Percentiles rank a stretch among this genome's conserved stretches.
Conservation (phyloP, 1,284 basidiomycete genomes). For the Cutaneotrichosporon mucoides region DNA sequence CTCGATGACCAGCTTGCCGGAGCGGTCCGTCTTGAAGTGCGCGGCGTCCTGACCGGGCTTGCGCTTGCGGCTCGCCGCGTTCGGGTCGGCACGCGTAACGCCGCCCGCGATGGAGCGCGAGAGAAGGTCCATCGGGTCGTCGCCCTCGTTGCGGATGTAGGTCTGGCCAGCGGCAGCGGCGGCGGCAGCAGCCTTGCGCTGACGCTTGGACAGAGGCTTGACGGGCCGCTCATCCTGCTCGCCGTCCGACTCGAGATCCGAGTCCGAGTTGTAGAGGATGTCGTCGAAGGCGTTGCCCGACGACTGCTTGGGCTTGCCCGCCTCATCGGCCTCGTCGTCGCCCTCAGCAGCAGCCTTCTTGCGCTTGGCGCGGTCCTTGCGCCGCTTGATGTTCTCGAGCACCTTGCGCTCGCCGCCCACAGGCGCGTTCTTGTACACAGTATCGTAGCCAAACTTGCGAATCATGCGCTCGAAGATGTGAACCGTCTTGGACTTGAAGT, state of each 20-base stretch:
- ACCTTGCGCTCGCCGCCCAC: conserved; percentile 66
- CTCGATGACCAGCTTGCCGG: conserved; percentile 86
- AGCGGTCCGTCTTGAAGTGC: conserved; percentile 81
- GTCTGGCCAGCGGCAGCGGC: conserved; percentile 35
- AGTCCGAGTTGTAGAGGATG: conserved; percentile 89
- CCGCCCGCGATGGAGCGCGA: conserved; percentile 69
- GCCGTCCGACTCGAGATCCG: conserved; percentile 70
- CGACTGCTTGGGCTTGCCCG: conserved; percentile 51
- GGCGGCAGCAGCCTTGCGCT: conserved; percentile 28
- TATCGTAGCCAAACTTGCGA: conserved; percentile 82
- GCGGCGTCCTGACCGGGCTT: conserved; percentile 82
- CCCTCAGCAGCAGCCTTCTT: conserved; percentile 58
- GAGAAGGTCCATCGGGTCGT: conserved; percentile 93
- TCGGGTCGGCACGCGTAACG: conserved; percentile 57
- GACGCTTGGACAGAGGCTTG: conserved; percentile 30
- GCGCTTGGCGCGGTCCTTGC: conserved; percentile 84
- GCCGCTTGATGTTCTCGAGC: conserved; percentile 79
- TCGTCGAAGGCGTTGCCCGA: conserved; percentile 91
- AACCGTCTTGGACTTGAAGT: conserved; percentile 94
- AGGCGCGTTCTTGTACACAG: conserved; percentile 59
- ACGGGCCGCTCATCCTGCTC: conserved; percentile 55
- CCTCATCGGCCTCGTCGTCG: conserved; percentile 49
- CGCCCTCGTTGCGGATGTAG: conserved; percentile 76
- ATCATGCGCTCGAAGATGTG: conserved; percentile 97
- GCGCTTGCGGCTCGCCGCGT: conserved; percentile 40